Evolutionary conservation across 352 stramenopile genomes (phyloP), one percentile per base, ranked within the genome.

Genomic region (Pythium apleroticum): DNA sequence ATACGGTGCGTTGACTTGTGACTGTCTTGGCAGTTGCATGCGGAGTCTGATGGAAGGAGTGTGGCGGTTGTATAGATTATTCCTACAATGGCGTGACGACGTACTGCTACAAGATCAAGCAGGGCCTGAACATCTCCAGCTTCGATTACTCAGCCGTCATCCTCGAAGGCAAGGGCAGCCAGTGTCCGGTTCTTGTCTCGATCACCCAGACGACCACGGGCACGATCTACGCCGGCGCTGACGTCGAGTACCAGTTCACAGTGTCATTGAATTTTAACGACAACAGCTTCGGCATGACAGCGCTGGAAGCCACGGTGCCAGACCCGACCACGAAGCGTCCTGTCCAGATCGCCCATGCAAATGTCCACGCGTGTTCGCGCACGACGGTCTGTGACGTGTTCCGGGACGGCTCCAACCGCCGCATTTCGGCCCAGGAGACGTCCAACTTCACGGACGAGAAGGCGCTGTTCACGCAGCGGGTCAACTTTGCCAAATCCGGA

Each of bases 61-160:
- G 17, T 54, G 25, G 24, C 43, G 14, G 43, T n/a, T 56, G 24
- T 20, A 25, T 55, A 91, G 84, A 92, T 61, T 92, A 92, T 67
- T 37, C 83, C 57, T 90, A 90, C 41, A 80, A 90, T 58, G 81
- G 79, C 60, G 74, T 75, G 56, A 90, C 84, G 57, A 90, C 81
- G n/a, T 91, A 91, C 62, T 93, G 84, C 80, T 91, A 89, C 72
- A 86, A 75, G 73, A 73, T 93, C 64, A 71, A 90, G 63, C 84
- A 93, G 66, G 80, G 81, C 37, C 75, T 93, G 70, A 71, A 81
- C 43, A 78, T 93, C 54, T 72, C 74, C 60, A 88, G 84, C 61
- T 75, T 89, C 56, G 82, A 93, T 64, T 88, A 84, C 12, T 78
- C 81, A 54, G 90, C 91, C 50, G 72, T 91, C 33, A 65, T 81